Percentiles rank a stretch among this genome's conserved stretches.
These are phyloP conservation scores for Suillus weaverae DNA, from an alignment of 768 basidiomycete genomes.

Conservation along the genomic window DNA sequence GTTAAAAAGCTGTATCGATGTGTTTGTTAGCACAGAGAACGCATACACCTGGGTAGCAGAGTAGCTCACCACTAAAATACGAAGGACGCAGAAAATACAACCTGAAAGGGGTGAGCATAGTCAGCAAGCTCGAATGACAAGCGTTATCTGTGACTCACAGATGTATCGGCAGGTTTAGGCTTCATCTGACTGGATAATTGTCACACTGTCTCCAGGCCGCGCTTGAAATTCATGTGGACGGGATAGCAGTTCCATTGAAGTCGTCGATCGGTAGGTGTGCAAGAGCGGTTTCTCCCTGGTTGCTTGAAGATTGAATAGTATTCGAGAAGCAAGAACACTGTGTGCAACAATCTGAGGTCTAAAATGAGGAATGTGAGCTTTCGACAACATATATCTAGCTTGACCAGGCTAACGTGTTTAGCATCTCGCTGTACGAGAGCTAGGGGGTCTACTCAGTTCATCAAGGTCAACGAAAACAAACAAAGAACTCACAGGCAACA, in stretches of 20 bases:
- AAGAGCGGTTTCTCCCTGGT: background rate
- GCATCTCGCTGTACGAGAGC: background rate
- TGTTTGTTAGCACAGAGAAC: background rate
- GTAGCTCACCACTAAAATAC: background rate
- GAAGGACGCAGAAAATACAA: background rate
- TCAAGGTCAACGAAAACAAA: background rate
- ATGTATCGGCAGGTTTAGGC: background rate
- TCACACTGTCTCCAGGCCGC: background rate
- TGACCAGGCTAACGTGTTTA: background rate
- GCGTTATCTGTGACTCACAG: background rate
- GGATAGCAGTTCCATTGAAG: background rate
- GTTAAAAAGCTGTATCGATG: background rate
- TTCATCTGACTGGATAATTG: background rate
- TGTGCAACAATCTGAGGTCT: conserved; percentile 7
- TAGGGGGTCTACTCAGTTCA: background rate
- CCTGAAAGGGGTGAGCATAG: background rate
- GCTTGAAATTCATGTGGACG: background rate
- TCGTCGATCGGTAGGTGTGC: background rate
- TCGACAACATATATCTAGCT: background rate
- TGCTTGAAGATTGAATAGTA: conserved; percentile 6
- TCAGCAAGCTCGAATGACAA: background rate
- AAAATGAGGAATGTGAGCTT: background rate
- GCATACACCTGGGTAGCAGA: background rate
- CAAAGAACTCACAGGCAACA: background rate
- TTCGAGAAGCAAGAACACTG: conserved; percentile 9